Evolutionary conservation across 1,284 basidiomycete species (phyloP).

Genomic region (Puccinia triticina): DNA sequence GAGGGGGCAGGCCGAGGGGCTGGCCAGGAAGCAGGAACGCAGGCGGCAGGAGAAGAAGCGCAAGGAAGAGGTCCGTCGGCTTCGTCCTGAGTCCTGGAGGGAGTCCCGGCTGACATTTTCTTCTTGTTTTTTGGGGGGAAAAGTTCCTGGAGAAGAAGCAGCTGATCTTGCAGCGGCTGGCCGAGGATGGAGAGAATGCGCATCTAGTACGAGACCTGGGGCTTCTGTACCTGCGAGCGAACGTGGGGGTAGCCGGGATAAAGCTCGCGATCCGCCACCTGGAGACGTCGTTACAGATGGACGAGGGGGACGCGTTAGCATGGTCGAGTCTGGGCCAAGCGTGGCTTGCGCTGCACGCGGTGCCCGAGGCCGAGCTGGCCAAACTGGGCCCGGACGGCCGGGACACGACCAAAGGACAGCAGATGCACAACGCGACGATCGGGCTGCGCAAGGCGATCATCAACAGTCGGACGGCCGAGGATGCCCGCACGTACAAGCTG

Average conservation of each 20-base stretch:
- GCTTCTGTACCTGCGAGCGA: slow-evolving; percentile 28
- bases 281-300: slow-evolving; percentile 40
- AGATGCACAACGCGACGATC: too few relatives aligned
- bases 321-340: slow-evolving; percentile 46
- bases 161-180: slow-evolving; percentile 22
- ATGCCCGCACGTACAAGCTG: slow-evolving; percentile 28
- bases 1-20: slow-evolving; percentile 10
- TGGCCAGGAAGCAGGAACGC: slow-evolving; percentile 42
- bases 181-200: slow-evolving; percentile 31
- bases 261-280: slow-evolving; percentile 47
- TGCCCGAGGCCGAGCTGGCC: slow-evolving; percentile 34
- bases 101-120: not conserved
- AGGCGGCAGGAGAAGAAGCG: slow-evolving; percentile 44
- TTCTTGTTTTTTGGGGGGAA: not conserved
- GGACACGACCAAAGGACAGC: slow-evolving; percentile 29
- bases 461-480: slow-evolving; percentile 28
- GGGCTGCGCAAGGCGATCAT: slow-evolving; percentile 40
- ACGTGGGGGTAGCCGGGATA: slow-evolving; percentile 38
- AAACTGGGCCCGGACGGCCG: not conserved
- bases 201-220: slow-evolving; percentile 37
- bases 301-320: slow-evolving; percentile 31
- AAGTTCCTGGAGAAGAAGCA: slow-evolving; percentile 48
- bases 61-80: slow-evolving; percentile 40
- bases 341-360: slow-evolving; percentile 32
- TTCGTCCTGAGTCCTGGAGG: not conserved